Evolutionary conservation across 768 basidiomycete genomes (phyloP), one percentile per base, ranked within the genome.

Genomic region (Boletus rufocinnamomeus): DNA sequence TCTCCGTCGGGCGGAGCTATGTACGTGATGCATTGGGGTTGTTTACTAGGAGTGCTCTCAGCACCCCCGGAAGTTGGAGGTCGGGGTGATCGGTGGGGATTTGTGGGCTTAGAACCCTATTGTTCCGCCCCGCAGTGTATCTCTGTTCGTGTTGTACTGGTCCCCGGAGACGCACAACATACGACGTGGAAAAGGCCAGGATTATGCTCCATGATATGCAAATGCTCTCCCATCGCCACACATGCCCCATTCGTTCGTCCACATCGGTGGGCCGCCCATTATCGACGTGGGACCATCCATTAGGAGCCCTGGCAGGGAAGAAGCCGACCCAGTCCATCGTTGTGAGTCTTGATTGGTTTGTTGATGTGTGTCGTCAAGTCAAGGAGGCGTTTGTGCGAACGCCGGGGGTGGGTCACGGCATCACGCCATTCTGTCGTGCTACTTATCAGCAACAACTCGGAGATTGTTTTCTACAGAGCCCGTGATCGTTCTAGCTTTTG

Each of bases 371-470:
- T 27, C 11, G 25, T 41, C 32, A 19, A 28, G 49, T 40, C 37
- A 40, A 50, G 43, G 17, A 63, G 61, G 62, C 44, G 43, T 58
- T 58, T 54, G 19, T 28, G 61, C 38, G 61, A 46, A 35, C n/a
- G n/a, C n/a, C n/a, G n/a, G n/a, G 37, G 50, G 30, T 25, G 30
- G 11, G 28, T 35, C 32, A 6, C 4, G n/a, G n/a, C 3, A 34
- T 46, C 50, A 41, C 55, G 51, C 55, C 45, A 37, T 40, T 13
- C 2, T n/a, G 10, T 16, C 30, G 7, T 52, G 37, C n/a, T 41
- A 9, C n/a, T 51, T 41, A 30, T 50, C 50, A 27, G 27, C 25
- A 30, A 52, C 34, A 8, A 41, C 19, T 5, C 23, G 34, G 34
- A 32, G 30, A 21, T 47, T 21, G 2, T 44, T 44, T 3, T 38